Percentiles rank a stretch among this genome's conserved stretches.
Evolutionary conservation across 176 grass and related monocot genomes (phyloP).

Genomic region (Aegilops umbellulata): DNA sequence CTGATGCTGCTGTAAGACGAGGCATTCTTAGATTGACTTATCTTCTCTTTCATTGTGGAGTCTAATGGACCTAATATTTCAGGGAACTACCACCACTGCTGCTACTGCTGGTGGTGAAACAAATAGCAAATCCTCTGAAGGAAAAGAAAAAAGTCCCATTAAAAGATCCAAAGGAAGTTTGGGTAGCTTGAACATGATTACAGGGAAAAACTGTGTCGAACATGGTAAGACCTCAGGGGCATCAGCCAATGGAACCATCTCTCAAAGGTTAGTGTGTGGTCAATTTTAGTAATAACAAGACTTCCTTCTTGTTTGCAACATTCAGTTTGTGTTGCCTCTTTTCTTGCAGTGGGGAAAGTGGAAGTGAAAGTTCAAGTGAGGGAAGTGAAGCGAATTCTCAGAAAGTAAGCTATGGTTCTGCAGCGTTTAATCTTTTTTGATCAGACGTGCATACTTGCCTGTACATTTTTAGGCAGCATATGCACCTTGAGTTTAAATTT

Average conservation of each 20-base stretch:
- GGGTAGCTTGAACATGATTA: conserved; percentile 96
- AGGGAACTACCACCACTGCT: conserved; percentile 34
- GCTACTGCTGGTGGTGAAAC: conserved; percentile 48
- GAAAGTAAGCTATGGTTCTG: conserved; percentile 54
- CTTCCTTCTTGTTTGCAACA: conserved; percentile 3
- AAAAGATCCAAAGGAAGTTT: conserved; percentile 96
- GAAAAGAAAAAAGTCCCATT: conserved; percentile 75
- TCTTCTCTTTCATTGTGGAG: conserved; percentile 14
- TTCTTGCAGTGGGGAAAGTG: conserved; percentile 82
- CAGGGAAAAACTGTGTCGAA: conserved; percentile 62
- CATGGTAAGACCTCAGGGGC: conserved; percentile 67
- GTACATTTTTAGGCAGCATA: not conserved
- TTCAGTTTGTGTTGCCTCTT: conserved; percentile 20
- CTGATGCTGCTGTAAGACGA: conserved; percentile 74
- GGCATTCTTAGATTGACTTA: not conserved
- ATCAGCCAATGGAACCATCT: conserved; percentile 64
- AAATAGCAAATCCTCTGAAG: conserved; percentile 67
- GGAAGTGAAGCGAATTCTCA: conserved; percentile 87
- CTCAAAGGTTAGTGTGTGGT: conserved; percentile 66
- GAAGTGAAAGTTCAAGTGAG: conserved; percentile 80
- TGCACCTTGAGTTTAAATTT: not conserved
- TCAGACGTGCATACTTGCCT: not conserved
- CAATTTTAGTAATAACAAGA: not conserved
- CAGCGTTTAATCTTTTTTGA: not conserved
- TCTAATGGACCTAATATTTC: conserved; percentile 45